A percentile compares a stretch with the other conserved stretches of the same genome.
These are phyloP conservation scores for Coccomyxa subellipsoidea DNA, from an alignment of 163 green algal genomes.

Conservation along the genomic window DNA sequence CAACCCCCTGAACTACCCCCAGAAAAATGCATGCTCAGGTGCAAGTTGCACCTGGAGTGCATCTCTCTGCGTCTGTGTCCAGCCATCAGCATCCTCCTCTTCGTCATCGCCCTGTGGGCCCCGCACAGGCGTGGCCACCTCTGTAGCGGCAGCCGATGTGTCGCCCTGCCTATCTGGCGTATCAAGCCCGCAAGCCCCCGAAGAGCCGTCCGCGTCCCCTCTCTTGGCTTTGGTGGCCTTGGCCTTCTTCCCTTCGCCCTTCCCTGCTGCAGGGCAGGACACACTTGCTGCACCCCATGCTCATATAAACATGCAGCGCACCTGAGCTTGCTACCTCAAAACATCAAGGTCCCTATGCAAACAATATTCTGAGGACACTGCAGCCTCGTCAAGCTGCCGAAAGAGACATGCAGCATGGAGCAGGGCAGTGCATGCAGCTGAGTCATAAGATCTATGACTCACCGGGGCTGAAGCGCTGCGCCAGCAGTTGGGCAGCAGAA, in stretches of 20 bases:
- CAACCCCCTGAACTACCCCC: too few species aligned
- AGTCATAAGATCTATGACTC: too few species aligned
- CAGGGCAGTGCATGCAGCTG: background rate
- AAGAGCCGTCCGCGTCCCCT: too few species aligned
- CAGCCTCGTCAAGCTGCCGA: background rate
- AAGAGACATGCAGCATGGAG: too few species aligned
- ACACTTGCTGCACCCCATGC: too few species aligned
- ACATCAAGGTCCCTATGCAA: too few species aligned
- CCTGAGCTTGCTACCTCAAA: too few species aligned
- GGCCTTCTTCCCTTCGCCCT: background rate
- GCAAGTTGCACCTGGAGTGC: background rate
- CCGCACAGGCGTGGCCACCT: background rate
- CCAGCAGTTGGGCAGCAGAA: background rate
- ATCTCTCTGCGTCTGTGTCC: background rate
- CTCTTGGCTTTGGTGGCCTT: background rate
- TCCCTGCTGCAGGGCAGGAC: background rate
- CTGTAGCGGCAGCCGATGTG: background rate
- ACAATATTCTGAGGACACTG: background rate
- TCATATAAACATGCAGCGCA: too few species aligned
- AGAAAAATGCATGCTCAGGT: background rate
- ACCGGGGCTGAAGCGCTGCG: background rate
- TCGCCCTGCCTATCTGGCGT: too few species aligned
- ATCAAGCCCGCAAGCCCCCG: too few species aligned
- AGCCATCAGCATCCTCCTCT: background rate
- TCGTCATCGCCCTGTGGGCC: background rate